phyloP scores from a whole-genome alignment of 2,329 filamentous ascomycete genomes.

The Tolypocladium pustulatum region DNA sequence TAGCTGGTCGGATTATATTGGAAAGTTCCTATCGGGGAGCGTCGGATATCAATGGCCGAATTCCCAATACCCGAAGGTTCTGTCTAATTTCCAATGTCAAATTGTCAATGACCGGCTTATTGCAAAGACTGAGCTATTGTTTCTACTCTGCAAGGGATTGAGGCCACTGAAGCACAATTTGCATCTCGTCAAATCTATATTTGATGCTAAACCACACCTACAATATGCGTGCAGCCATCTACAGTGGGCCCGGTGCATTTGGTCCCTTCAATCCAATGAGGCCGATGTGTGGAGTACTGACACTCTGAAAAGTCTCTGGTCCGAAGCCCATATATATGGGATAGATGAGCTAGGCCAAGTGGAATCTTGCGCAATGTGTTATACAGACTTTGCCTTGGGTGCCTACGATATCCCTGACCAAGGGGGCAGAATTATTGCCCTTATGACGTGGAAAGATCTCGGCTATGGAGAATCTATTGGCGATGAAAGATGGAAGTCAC shows the following conservation, averaged over 20 bases:
- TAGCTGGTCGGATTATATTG: background rate
- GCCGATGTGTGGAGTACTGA: no score
- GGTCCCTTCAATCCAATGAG: no score
- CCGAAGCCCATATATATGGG: no score
- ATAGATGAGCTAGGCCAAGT: no score
- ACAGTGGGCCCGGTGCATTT: no score
- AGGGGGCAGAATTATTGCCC: background rate
- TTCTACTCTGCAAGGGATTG: background rate
- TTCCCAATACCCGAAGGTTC: background rate
- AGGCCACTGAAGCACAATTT: no score
- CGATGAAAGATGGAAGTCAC: background rate
- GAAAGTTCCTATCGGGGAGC: background rate
- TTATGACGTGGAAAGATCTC: background rate
- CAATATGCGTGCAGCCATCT: no score
- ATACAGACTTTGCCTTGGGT: background rate
- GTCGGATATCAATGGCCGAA: background rate
- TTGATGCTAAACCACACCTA: no score
- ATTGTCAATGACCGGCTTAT: background rate
- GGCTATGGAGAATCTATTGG: background rate
- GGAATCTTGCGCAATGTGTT: background rate
- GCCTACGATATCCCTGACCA: background rate
- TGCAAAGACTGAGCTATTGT: background rate
- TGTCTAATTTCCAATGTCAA: background rate
- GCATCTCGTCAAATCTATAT: no score
- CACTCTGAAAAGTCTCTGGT: no score